A percentile compares a stretch with the other conserved stretches of the same genome.
Conservation (phyloP, 2,329 filamentous ascomycete species). For the Venturia pyrina region DNA sequence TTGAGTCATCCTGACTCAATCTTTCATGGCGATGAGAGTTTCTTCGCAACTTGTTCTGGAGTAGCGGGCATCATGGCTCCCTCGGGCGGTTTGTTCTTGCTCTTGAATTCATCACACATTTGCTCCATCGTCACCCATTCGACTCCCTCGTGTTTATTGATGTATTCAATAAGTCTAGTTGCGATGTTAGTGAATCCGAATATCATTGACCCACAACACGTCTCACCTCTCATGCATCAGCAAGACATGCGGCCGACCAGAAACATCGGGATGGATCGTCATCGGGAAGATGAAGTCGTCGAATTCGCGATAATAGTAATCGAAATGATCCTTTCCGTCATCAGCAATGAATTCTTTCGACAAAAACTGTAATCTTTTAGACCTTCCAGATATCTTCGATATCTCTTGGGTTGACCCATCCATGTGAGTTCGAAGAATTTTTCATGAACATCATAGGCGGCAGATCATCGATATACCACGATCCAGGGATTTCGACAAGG, state of each 20-base stretch:
- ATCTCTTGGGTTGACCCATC: conserved; percentile 46
- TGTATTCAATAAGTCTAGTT: conserved; percentile 53
- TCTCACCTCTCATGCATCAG: conserved; percentile 60
- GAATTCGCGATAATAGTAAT: conserved; percentile 68
- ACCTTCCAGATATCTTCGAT: conserved; percentile 53
- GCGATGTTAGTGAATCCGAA: conserved; percentile 34
- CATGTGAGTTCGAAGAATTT: conserved; percentile 53
- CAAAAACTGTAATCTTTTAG: neutral
- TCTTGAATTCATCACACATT: conserved; percentile 64
- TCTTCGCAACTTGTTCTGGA: conserved; percentile 42
- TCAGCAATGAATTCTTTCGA: neutral
- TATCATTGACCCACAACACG: neutral
- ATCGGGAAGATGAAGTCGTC: conserved; percentile 71
- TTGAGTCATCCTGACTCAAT: neutral
- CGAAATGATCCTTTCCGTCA: conserved; percentile 45
- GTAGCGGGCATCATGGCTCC: conserved; percentile 53
- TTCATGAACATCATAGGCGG: conserved; percentile 68
- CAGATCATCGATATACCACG: conserved; percentile 43
- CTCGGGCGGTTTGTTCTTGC: conserved; percentile 45
- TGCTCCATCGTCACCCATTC: conserved; percentile 62
- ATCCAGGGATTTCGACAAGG: conserved; percentile 55
- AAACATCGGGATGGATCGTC: conserved; percentile 60
- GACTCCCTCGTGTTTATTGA: conserved; percentile 53
- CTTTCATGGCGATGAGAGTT: conserved; percentile 22
- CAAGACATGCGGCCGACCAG: conserved; percentile 58